These are phyloP conservation scores for Platanus orientalis DNA, from an alignment of 164 flowering plant genomes.

Conservation along the genomic window DNA sequence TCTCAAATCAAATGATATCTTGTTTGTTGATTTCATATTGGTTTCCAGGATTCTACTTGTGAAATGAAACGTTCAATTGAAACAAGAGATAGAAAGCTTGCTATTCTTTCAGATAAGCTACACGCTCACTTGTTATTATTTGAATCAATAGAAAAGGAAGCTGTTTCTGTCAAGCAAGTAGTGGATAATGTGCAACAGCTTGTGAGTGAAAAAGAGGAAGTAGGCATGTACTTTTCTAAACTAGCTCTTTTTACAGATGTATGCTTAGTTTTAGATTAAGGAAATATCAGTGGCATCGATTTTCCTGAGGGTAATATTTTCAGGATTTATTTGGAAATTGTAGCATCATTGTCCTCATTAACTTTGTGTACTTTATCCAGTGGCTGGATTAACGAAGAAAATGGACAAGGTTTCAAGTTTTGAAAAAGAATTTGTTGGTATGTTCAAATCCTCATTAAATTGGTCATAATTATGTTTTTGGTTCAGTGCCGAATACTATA, in stretches of 20 bases:
- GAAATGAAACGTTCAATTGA: conserved; percentile 53
- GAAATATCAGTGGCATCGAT: neutral
- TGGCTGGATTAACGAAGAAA: conserved; percentile 42
- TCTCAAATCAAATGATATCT: neutral
- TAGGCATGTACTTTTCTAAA: conserved; percentile 42
- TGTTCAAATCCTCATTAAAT: conserved; percentile 12
- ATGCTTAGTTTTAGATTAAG: conserved; percentile 3
- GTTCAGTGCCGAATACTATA: neutral
- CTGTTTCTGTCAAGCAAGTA: conserved; percentile 36
- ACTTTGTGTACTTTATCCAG: conserved; percentile 28
- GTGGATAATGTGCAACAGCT: conserved; percentile 38
- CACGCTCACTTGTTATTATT: conserved; percentile 35
- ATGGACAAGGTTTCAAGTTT: conserved; percentile 36
- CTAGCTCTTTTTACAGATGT: conserved; percentile 6
- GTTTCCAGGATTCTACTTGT: conserved; percentile 52
- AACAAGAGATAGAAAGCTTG: conserved; percentile 39
- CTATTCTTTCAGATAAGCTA: conserved; percentile 43
- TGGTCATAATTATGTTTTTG: neutral
- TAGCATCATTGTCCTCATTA: neutral
- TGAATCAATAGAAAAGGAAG: conserved; percentile 62
- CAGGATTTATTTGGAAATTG: neutral
- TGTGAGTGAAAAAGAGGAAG: conserved; percentile 49
- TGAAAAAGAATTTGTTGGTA: conserved; percentile 43
- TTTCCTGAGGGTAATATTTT: neutral
- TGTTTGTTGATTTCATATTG: neutral